phyloP scores from a whole-genome alignment of 805 yeast species.

The Zygotorulaspora danielsina region DNA sequence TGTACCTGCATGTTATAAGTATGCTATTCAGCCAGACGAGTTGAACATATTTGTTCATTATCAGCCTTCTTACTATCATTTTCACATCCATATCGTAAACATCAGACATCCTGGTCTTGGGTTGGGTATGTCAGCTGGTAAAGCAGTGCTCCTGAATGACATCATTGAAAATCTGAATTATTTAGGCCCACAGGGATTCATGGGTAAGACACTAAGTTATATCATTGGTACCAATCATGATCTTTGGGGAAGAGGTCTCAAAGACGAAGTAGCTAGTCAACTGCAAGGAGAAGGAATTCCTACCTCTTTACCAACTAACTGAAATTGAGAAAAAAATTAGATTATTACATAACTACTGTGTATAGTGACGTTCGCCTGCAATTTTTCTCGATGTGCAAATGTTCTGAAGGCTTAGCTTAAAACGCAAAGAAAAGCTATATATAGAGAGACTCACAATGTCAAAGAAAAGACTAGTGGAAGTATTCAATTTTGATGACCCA shows the following conservation, averaged over 20 bases:
- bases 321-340: background rate
- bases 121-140: constrained; percentile 66
- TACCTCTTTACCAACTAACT: background rate
- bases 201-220: constrained; percentile 56
- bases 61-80: constrained; percentile 94
- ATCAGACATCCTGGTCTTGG: constrained; percentile 64
- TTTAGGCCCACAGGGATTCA: constrained; percentile 54
- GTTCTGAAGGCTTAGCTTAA: background rate
- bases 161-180: constrained; percentile 65
- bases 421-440: background rate
- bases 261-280: constrained; percentile 27
- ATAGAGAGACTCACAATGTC: background rate
- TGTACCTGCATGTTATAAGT: constrained; percentile 46
- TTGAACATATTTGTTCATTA: constrained; percentile 82
- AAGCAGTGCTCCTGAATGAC: constrained; percentile 77
- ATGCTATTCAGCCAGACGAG: constrained; percentile 46
- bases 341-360: background rate
- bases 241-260: constrained; percentile 50
- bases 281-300: constrained; percentile 31
- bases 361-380: background rate
- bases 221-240: constrained; percentile 72
- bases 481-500: background rate
- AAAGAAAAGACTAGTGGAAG: background rate
- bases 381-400: background rate
- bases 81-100: constrained; percentile 87